phyloP scores from a whole-genome alignment of 768 basidiomycete genomes.

The Pleurotus tuber-regium region DNA sequence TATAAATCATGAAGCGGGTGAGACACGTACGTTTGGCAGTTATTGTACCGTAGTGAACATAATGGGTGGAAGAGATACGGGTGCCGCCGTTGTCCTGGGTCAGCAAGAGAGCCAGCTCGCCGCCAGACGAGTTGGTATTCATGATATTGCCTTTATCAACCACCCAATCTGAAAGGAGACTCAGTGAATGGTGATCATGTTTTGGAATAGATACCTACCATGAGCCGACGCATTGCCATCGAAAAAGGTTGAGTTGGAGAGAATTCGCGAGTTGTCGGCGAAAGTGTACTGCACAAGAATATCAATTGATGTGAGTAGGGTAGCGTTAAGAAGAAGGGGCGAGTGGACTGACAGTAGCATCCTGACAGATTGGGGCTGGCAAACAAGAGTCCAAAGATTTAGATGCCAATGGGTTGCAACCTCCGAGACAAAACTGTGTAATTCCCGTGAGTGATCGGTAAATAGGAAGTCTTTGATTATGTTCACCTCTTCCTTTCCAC shows the following conservation, averaged over 20 bases:
- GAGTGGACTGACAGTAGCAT: slow-evolving; percentile 43
- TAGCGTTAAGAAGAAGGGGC: not conserved
- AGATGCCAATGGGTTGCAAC: slow-evolving; percentile 81
- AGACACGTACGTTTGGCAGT: slow-evolving; percentile 52
- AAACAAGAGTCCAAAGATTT: slow-evolving; percentile 60
- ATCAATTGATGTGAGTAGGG: not conserved
- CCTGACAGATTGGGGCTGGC: slow-evolving; percentile 72
- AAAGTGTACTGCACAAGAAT: slow-evolving; percentile 57
- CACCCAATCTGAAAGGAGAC: slow-evolving; percentile 79
- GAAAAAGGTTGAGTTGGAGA: slow-evolving; percentile 62
- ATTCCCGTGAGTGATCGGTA: slow-evolving; percentile 6
- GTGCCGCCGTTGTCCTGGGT: slow-evolving; percentile 75
- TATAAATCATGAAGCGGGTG: not conserved
- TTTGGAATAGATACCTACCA: slow-evolving; percentile 40
- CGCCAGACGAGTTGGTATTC: slow-evolving; percentile 57
- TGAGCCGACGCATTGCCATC: slow-evolving; percentile 74
- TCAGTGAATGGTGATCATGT: no score
- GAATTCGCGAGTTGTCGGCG: slow-evolving; percentile 61
- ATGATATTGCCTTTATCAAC: slow-evolving; percentile 65
- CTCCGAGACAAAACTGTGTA: slow-evolving; percentile 73
- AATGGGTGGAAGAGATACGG: slow-evolving; percentile 74
- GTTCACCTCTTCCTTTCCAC: slow-evolving; percentile 44
- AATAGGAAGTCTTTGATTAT: not conserved
- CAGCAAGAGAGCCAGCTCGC: slow-evolving; percentile 66
- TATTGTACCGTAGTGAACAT: slow-evolving; percentile 78